Evolutionary conservation across 371 early-diverging fungal species (phyloP).

Genomic region (Rhizopus sp.): DNA sequence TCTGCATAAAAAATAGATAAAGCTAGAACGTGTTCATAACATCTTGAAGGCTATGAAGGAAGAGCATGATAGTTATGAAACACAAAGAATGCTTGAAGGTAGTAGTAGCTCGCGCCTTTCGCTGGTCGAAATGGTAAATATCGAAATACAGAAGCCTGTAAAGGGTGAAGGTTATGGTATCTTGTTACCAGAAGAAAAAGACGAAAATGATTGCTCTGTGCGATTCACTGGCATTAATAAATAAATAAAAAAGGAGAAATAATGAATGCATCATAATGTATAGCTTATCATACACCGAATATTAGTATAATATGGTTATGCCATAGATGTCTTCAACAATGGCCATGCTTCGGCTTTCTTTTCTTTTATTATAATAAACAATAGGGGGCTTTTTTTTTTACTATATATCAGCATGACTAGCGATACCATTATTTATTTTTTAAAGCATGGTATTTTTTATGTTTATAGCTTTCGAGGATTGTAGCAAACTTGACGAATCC

Average conservation of each 20-base stretch:
- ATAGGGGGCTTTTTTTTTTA: slow-evolving; percentile 12
- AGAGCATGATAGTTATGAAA: slow-evolving; percentile 6
- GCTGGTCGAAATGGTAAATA: neutral
- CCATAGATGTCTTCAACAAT: slow-evolving; percentile 9
- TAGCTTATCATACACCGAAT: too few species aligned
- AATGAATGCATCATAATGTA: neutral
- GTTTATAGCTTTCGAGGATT: slow-evolving; percentile 12
- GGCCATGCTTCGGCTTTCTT: too few species aligned
- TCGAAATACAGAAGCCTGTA: slow-evolving; percentile 10
- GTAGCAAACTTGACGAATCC: slow-evolving; percentile 3
- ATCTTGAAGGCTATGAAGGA: slow-evolving; percentile 8
- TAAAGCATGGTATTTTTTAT: slow-evolving; percentile 12
- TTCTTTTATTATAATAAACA: slow-evolving; percentile 14
- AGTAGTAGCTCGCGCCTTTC: neutral
- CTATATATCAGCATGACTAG: neutral
- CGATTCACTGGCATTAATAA: slow-evolving; percentile 5
- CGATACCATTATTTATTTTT: slow-evolving; percentile 8
- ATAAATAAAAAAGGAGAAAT: neutral
- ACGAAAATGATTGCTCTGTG: neutral
- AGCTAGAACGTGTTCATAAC: slow-evolving; percentile 2
- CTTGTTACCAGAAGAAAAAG: slow-evolving; percentile 12
- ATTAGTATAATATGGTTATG: slow-evolving; percentile 4
- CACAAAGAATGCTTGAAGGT: slow-evolving; percentile 10
- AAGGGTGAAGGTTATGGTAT: slow-evolving; percentile 14
- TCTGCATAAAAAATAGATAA: slow-evolving; percentile 2